Base-by-base conservation (phyloP, 176 grass and related monocot genomes). In the Eleusine indica region DNA sequence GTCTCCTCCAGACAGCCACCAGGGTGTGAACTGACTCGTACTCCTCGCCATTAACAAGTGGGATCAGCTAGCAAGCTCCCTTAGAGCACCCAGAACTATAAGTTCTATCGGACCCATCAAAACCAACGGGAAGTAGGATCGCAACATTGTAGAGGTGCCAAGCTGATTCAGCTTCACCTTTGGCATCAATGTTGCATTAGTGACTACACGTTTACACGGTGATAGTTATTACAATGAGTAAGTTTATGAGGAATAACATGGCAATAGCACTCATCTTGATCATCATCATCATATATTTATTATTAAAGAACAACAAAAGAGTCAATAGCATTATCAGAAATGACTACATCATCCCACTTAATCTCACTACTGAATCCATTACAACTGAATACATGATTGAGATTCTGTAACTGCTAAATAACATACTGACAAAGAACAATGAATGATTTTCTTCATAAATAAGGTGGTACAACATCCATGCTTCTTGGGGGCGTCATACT, bases 401-500 rank as follows among this genome's bases (percentile, higher is more conserved):
- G 58, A 61, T 30, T 14, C 61, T 58, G 13, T 78, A 82, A 72
- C 74, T 77, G 67, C 37, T 47, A 60, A 61, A 82, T 13, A 67
- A 46, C 54, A 75, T 22, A 49, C 37, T 15, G 39, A 66, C 32
- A 30, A 71, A 8, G 38, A 70, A 85, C 37, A 51, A 60, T 6
- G 40, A 39, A 82, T 65, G 53, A 7, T 4, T 32, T 32, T 14
- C 21, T 51, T n/a, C 18, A 83, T 74, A 73, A 74, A 83, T 79
- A 37, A 17, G 68, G 70, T 32, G 68, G 46, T 83, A 90, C 74
- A 83, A 73, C 78, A 73, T 19, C 14, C 41, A 2, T 39, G 41
- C 9, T 39, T 68, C 79, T 58, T 3, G 22, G 77, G 53, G 32
- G 5, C 16, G 3, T 16, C 75, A 54, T 80, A 41, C 32, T 48